Evolutionary conservation across 176 grass and related monocot genomes (phyloP).

Genomic region (Oryza brachyantha): DNA sequence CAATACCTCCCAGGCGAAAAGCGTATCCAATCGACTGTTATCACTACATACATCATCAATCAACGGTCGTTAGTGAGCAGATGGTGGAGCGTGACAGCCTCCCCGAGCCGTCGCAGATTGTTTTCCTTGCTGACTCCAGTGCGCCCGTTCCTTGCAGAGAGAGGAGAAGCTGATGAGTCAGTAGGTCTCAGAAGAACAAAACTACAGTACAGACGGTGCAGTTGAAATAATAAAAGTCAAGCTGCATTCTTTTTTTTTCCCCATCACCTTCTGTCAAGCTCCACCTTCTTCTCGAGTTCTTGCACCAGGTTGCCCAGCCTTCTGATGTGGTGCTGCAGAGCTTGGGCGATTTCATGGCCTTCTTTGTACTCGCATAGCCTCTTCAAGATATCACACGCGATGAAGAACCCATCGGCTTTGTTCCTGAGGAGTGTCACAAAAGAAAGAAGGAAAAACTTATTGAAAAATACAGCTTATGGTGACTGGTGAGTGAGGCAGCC

Average conservation of each 20-base stretch:
- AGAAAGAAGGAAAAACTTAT: conserved; percentile 21
- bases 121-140: conserved; percentile 22
- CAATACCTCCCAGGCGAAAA: neutral
- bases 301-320: conserved; percentile 42
- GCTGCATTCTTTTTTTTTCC: neutral
- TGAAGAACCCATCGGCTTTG: conserved; percentile 46
- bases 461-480: neutral
- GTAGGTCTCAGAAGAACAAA: neutral
- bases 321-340: conserved; percentile 26
- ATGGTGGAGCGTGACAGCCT: conserved; percentile 29
- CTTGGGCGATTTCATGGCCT: conserved; percentile 22
- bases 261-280: conserved; percentile 56
- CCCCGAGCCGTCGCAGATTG: conserved; percentile 26
- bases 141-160: conserved; percentile 34
- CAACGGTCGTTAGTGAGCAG: conserved; percentile 1
- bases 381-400: conserved; percentile 53
- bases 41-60: too few relatives aligned
- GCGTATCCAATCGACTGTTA: neutral
- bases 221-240: neutral
- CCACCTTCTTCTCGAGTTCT: conserved; percentile 51
- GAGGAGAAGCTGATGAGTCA: neutral
- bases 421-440: conserved; percentile 30
- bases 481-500: neutral
- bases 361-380: conserved; percentile 40
- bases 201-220: neutral